Evolutionary conservation across 2,329 filamentous ascomycete genomes (phyloP), one percentile per base, ranked within the genome.

Genomic region (Fusarium mangiferae): DNA sequence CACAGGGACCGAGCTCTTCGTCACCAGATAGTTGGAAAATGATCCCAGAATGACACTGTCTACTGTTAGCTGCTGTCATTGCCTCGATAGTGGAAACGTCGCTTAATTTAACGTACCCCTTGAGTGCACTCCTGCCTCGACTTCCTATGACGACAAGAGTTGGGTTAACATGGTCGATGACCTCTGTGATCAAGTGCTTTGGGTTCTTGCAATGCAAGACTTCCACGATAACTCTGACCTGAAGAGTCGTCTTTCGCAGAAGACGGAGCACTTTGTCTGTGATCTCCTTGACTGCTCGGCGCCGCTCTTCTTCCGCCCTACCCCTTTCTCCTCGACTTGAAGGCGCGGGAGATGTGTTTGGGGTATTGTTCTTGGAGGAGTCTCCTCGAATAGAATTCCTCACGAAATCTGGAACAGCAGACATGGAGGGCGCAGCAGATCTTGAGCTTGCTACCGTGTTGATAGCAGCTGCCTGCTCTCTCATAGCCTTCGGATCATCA

Each of bases 201-300:
- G 96, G 95, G 79, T 94, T 98, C 87, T 98, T 98, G 91, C 96
- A 98, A 83, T 98, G 96, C 75, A 99, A 92, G 35, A 98, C 96
- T 83, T 99, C 96, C 39, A 99, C 92, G 57, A 98, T 94, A 54
- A 98, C 93, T 66, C 95, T 91, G 55, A 98, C 95, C 81, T 99
- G 96, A 66, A 99, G 86, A 73, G 93, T 90, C 2, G 96, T 99
- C 87, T 97, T 98, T 68, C 96, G 90, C 68, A 99, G 84, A 51
- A 98, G 85, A 74, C 92, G 93, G n/a, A 96, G 89, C 61, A 97
- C 94, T 39, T 93, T 90, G 63, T 96, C 90, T 2, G 94, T 95
- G 69, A 99, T 95, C 65, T 92, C 90, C 72, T 94, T 90, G n/a
- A 96, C 90, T 1, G 95, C 95, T 76, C 91, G 90, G 65, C 91